phyloP scores from a whole-genome alignment of 2,329 filamentous ascomycete genomes.

The Cladophialophora bantiana region DNA sequence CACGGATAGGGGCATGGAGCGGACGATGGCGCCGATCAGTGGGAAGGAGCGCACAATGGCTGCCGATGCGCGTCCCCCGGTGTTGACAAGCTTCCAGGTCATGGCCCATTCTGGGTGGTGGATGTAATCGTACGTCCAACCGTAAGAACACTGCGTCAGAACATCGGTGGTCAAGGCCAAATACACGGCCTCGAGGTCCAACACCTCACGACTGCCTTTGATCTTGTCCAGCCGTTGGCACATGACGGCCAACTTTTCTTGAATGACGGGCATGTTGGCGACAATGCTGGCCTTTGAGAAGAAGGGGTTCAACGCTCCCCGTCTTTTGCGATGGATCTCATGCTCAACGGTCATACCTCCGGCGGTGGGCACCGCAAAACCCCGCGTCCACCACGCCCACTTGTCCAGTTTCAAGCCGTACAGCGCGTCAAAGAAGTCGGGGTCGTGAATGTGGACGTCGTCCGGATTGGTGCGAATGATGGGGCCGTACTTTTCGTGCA shows the following conservation, averaged over 20 bases:
- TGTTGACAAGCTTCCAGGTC: slow-evolving; percentile 37
- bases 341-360: slow-evolving; percentile 47
- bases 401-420: slow-evolving; percentile 38
- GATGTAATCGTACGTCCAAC: slow-evolving; percentile 44
- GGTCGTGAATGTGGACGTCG: slow-evolving; percentile 37
- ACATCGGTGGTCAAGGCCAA: slow-evolving; percentile 46
- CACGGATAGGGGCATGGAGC: slow-evolving; percentile 30
- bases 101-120: slow-evolving; percentile 43
- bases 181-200: slow-evolving; percentile 34
- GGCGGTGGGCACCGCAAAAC: slow-evolving; percentile 29
- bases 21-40: slow-evolving; percentile 36
- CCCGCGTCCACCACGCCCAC: slow-evolving; percentile 32
- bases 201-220: slow-evolving; percentile 24
- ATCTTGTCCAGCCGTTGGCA: slow-evolving; percentile 30
- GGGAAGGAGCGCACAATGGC: slow-evolving; percentile 39
- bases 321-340: slow-evolving; percentile 52
- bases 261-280: slow-evolving; percentile 48
- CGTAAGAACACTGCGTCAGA: slow-evolving; percentile 49
- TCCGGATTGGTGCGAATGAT: slow-evolving; percentile 37
- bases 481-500: slow-evolving; percentile 48
- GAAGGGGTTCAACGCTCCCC: slow-evolving; percentile 52
- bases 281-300: slow-evolving; percentile 53
- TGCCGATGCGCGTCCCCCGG: slow-evolving; percentile 29
- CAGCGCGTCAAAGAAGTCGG: slow-evolving; percentile 35
- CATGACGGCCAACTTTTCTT: slow-evolving; percentile 39